A percentile compares a stretch with the other conserved stretches of the same genome.
phyloP scores from a whole-genome alignment of 768 basidiomycete genomes.

The Hypholoma sublateritium region DNA sequence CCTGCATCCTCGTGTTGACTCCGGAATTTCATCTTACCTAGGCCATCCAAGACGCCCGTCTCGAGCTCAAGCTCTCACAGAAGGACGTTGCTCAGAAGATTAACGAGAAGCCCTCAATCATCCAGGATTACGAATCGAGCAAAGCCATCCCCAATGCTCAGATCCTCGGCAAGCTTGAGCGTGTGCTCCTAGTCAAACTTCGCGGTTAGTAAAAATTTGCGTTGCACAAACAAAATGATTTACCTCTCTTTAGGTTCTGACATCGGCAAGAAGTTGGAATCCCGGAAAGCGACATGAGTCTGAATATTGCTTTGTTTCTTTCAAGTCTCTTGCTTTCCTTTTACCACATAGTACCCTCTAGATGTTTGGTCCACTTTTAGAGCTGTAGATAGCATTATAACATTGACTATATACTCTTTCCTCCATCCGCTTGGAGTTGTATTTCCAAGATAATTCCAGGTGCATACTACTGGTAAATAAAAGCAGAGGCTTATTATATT shows the following conservation, averaged over 20 bases:
- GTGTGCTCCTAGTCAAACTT: constrained; percentile 82
- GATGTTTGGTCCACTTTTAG: constrained; percentile 9
- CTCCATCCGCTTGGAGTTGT: not conserved
- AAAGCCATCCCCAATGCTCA: constrained; percentile 86
- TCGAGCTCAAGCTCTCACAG: constrained; percentile 79
- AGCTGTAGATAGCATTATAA: constrained; percentile 9
- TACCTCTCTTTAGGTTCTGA: constrained; percentile 52
- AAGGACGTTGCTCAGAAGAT: constrained; percentile 92
- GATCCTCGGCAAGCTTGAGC: constrained; percentile 87
- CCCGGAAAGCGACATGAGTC: constrained; percentile 52
- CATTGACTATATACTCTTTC: constrained; percentile 2
- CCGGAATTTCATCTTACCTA: constrained; percentile 24
- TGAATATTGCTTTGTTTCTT: not conserved
- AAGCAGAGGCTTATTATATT: not conserved
- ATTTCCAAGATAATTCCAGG: not conserved
- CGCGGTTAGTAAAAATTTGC: constrained; percentile 57
- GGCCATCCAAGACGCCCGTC: constrained; percentile 82
- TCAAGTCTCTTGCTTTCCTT: not conserved
- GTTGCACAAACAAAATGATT: not conserved
- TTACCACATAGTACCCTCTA: constrained; percentile 5
- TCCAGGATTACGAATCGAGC: constrained; percentile 89
- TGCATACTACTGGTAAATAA: not conserved
- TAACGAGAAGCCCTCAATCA: constrained; percentile 87
- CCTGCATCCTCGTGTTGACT: constrained; percentile 9
- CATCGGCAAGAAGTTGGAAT: constrained; percentile 86